Conservation (phyloP, 75 land plant species). For the Larix kaempferi region DNA sequence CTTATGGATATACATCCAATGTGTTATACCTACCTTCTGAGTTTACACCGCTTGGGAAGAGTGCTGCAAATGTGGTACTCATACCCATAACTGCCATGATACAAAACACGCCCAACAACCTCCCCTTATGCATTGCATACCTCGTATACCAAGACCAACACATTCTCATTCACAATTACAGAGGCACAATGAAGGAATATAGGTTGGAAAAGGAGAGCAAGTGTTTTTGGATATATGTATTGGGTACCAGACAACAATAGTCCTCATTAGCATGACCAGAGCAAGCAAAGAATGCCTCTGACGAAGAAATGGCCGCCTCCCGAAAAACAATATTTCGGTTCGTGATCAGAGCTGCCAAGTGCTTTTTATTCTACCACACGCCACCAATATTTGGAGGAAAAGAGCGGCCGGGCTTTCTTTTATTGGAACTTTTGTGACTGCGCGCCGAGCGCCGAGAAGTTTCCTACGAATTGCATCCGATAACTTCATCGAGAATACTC, state of each 20-base stretch:
- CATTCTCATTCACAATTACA: neutral
- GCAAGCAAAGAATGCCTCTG: no score
- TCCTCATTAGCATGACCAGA: no score
- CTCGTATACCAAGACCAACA: neutral
- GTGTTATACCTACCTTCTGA: constrained; percentile 32
- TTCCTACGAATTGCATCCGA: no score
- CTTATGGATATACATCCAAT: neutral
- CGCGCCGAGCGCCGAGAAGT: no score
- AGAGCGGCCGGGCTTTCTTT: no score
- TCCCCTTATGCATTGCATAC: neutral
- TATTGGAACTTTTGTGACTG: no score
- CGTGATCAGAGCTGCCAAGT: no score
- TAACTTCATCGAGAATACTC: no score
- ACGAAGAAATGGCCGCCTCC: no score
- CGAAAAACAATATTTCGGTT: no score
- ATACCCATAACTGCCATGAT: neutral
- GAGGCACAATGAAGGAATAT: neutral
- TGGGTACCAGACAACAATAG: neutral
- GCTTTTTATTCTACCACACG: no score
- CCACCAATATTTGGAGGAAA: no score
- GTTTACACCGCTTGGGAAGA: constrained; percentile 42
- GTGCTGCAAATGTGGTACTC: constrained; percentile 14
- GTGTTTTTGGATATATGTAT: neutral
- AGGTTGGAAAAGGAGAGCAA: neutral
- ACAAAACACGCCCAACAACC: neutral